Conservation (phyloP, 352 stramenopile species). For the Globisporangium spinosum region DNA sequence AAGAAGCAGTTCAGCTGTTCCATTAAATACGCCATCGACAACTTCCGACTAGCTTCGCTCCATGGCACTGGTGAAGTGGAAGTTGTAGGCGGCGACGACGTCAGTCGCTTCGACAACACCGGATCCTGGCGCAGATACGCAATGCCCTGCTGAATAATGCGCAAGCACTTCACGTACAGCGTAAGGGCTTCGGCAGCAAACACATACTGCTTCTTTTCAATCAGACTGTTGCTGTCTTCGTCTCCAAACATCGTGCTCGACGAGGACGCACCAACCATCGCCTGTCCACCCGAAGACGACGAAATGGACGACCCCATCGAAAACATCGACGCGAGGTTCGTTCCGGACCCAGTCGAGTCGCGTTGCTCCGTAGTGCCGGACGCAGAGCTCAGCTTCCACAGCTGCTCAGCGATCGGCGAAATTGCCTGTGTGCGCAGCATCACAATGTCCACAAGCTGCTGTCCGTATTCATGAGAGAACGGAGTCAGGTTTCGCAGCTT, state of each 20-base stretch:
- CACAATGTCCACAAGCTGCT: conserved; percentile 65
- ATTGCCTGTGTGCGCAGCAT: conserved; percentile 63
- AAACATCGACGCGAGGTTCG: conserved; percentile 54
- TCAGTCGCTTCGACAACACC: conserved; percentile 22
- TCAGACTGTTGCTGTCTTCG: conserved; percentile 23
- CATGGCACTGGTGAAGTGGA: conserved; percentile 21
- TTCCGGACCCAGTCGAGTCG: conserved; percentile 23
- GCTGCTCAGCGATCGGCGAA: conserved; percentile 51
- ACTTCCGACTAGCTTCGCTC: conserved; percentile 50
- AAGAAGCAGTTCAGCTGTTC: conserved; percentile 62
- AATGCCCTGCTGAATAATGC: conserved; percentile 57
- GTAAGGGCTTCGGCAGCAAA: conserved; percentile 56
- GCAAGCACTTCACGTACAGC: conserved; percentile 69
- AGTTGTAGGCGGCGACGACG: conserved; percentile 20
- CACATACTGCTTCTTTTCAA: conserved; percentile 51
- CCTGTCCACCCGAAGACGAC: conserved; percentile 34
- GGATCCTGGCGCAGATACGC: conserved; percentile 59
- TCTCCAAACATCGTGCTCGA: conserved; percentile 32
- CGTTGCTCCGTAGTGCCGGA: conserved; percentile 5
- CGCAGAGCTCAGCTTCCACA: conserved; percentile 46
- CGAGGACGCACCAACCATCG: conserved; percentile 25
- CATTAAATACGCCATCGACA: conserved; percentile 56
- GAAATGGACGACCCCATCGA: conserved; percentile 52
- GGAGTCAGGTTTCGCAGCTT: conserved; percentile 6
- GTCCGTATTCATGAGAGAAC: conserved; percentile 44